Evolutionary conservation across 352 stramenopile species (phyloP).

Genomic region (Globisporangium uncinulatum): DNA sequence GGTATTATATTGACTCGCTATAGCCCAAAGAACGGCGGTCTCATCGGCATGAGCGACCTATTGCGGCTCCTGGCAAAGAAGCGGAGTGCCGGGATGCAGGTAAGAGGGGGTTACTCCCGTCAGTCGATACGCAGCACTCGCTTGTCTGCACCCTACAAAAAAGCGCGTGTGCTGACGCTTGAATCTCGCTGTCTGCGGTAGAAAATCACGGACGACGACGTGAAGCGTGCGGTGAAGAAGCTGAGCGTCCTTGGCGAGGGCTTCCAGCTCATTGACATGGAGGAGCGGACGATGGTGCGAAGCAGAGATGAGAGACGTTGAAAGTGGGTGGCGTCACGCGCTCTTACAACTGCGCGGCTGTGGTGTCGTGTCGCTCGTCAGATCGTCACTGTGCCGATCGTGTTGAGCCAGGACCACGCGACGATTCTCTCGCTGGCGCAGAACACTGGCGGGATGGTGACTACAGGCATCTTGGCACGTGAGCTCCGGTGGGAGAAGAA

Average conservation of each 20-base stretch:
- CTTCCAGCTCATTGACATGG: slow-evolving; percentile 93
- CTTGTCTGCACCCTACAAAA: no score
- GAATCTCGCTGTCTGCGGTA: slow-evolving; percentile 11
- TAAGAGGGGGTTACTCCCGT: slow-evolving; percentile 1
- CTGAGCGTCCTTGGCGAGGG: slow-evolving; percentile 92
- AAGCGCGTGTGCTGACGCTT: no score
- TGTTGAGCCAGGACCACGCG: slow-evolving; percentile 94
- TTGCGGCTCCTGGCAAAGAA: slow-evolving; percentile 68
- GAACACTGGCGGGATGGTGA: slow-evolving; percentile 86
- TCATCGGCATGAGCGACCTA: slow-evolving; percentile 80
- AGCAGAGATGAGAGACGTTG: background rate
- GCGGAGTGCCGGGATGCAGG: slow-evolving; percentile 51
- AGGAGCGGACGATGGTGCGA: slow-evolving; percentile 85
- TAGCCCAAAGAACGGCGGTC: slow-evolving; percentile 76
- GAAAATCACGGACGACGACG: slow-evolving; percentile 89
- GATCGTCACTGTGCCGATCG: slow-evolving; percentile 94
- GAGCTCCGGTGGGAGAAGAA: slow-evolving; percentile 90
- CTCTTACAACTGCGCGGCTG: background rate
- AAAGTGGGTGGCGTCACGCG: no score
- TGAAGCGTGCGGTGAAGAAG: slow-evolving; percentile 93
- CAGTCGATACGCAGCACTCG: no score
- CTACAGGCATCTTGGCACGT: slow-evolving; percentile 71
- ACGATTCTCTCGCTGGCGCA: slow-evolving; percentile 89
- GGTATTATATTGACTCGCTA: background rate
- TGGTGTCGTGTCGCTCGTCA: slow-evolving; percentile 13